Percentiles rank a stretch among this genome's conserved stretches.
These are phyloP conservation scores for Arthrobotrys pseudoclavata DNA, from an alignment of 2,329 filamentous ascomycete genomes.

Conservation along the genomic window DNA sequence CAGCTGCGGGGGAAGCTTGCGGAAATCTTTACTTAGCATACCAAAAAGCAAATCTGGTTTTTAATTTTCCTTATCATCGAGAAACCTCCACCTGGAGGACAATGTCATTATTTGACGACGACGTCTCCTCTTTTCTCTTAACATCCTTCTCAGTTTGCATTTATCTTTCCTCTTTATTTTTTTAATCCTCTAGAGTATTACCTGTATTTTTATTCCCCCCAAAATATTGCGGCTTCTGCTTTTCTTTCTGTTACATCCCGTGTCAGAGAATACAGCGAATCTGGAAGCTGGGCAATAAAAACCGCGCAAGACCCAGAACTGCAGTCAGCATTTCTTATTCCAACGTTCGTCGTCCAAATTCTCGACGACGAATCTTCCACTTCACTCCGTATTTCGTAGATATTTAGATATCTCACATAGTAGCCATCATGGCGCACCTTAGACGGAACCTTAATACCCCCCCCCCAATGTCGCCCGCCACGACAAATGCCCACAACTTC, in stretches of 20 bases:
- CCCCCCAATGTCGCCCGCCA: constrained; percentile 57
- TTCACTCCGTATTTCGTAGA: constrained; percentile 1
- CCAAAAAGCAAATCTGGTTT: constrained; percentile 41
- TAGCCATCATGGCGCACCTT: constrained; percentile 51
- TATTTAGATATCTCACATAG: constrained; percentile 22
- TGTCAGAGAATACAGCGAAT: constrained; percentile 38
- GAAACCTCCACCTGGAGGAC: constrained; percentile 32
- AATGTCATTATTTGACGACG: constrained; percentile 59
- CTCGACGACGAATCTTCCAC: constrained; percentile 6
- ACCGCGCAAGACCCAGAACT: constrained; percentile 36
- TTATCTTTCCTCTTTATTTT: constrained; percentile 16
- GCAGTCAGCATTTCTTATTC: constrained; percentile 25
- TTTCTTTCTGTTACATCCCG: constrained; percentile 15
- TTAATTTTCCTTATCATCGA: constrained; percentile 50
- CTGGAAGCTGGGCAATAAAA: constrained; percentile 53
- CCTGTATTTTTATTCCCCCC: constrained; percentile 7
- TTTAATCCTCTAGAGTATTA: constrained; percentile 7
- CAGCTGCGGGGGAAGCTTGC: constrained; percentile 53
- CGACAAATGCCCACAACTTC: constrained; percentile 56
- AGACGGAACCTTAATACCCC: constrained; percentile 55
- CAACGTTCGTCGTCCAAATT: constrained; percentile 18
- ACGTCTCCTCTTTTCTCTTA: constrained; percentile 25
- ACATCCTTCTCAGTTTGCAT: constrained; percentile 20
- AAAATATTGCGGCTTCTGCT: constrained; percentile 12
- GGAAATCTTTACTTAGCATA: constrained; percentile 31